Evolutionary conservation across 805 yeast genomes (phyloP), one percentile per base, ranked within the genome.

Genomic region (Debaryomyces maramus): DNA sequence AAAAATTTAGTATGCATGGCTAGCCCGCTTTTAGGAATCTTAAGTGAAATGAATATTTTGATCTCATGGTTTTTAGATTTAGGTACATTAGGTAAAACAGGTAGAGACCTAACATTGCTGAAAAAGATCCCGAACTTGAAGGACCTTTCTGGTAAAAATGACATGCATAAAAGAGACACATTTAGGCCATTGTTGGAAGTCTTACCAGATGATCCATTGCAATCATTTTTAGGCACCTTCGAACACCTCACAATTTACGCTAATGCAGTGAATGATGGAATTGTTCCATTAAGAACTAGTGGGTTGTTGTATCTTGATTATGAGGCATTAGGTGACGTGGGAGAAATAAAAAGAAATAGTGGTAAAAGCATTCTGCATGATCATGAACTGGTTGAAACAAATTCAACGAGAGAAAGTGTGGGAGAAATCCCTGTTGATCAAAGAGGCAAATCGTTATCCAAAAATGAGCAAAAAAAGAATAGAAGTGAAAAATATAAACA

Each of bases 81-180:
- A 19, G 76, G 76, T 5, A 67, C 74, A 1, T 49, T 70, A 30
- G 76, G 76, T 11, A 67, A 63, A 40, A 70, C 75, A 1, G 76
- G 76, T 2, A 55, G 75, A 24, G 76, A 70, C 48, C 53, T 70
- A 40, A 67, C 75, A 5, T 53, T 70, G 21, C 60, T 58, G 55
- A 64, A 61, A 36, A 51, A 55, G 30, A 32, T 63, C 4, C 69
- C 73, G 3, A 52, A 44, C 13, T 36, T 56, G 9, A 44, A 41
- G 28, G 55, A 50, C 34, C 35, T 57, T 34, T 37, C 43, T 22
- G 21, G 36, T 30, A 18, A 41, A 33, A 32, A 44, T 38, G 37
- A 37, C 6, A 27, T 19, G 5, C 37, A 43, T 16, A 45, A 44
- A 22, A 41, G 44, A 20, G 51, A 50, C n/a, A 38, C 46, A 3